Evolutionary conservation across 495 filamentous ascomycete species (phyloP).

Genomic region (Aspergillus saccharolyticus): DNA sequence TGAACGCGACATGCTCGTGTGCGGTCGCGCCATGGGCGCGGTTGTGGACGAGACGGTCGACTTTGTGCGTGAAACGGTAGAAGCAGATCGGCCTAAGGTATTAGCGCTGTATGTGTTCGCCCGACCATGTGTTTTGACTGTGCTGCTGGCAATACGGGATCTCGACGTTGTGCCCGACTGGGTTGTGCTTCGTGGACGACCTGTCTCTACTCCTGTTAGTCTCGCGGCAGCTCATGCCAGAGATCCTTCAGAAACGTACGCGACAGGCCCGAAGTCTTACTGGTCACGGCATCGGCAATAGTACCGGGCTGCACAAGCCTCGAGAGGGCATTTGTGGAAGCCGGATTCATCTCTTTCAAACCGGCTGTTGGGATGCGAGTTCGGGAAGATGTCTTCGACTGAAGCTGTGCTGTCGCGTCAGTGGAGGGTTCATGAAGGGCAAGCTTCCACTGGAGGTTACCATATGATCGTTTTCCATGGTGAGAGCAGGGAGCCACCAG

Average conservation of each 20-base stretch:
- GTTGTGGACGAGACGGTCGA: conserved; percentile 53
- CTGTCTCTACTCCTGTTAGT: conserved; percentile 53
- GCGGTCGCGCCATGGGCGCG: conserved; percentile 48
- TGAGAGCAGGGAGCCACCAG: conserved; percentile 4
- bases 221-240: background rate
- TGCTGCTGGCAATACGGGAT: conserved; percentile 26
- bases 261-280: conserved; percentile 27
- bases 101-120: conserved; percentile 42
- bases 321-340: conserved; percentile 64
- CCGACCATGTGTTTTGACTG: conserved; percentile 35
- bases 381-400: conserved; percentile 28
- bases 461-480: conserved; percentile 38
- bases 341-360: conserved; percentile 56
- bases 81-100: conserved; percentile 38
- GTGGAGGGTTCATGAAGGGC: background rate
- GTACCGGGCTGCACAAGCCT: conserved; percentile 45
- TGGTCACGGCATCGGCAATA: conserved; percentile 38
- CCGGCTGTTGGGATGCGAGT: conserved; percentile 34
- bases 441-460: conserved; percentile 17
- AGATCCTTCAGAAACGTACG: conserved; percentile 24
- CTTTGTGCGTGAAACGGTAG: conserved; percentile 47
- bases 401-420: conserved; percentile 17
- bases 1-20: conserved; percentile 39
- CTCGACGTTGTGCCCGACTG: conserved; percentile 28
- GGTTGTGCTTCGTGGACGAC: conserved; percentile 51